Evolutionary conservation across 306 rosid species (phyloP).

Genomic region (Medicago arabica): DNA sequence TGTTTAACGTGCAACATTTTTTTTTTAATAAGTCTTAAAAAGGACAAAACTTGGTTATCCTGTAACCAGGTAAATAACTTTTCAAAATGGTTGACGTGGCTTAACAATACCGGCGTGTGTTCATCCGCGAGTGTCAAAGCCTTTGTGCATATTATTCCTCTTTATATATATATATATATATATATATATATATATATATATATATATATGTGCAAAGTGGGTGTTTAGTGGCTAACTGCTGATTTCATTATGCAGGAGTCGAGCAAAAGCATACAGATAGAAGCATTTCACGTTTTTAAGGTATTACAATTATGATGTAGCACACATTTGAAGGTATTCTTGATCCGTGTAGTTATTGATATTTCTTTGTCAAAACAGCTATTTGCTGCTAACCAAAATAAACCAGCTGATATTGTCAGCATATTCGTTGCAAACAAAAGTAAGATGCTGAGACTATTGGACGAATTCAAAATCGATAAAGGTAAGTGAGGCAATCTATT

Average conservation of each 20-base stretch:
- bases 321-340: constrained; percentile 27
- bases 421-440: constrained; percentile 84
- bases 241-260: constrained; percentile 71
- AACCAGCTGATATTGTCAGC: constrained; percentile 82
- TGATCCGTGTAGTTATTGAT: constrained; percentile 34
- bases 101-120: no score
- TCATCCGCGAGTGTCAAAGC: no score
- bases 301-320: constrained; percentile 46
- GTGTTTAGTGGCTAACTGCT: constrained; percentile 17
- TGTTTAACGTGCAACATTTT: no score
- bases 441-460: constrained; percentile 90
- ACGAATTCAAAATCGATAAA: constrained; percentile 90
- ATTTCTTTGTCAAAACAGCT: constrained; percentile 61
- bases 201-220: not conserved
- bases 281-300: constrained; percentile 98
- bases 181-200: no score
- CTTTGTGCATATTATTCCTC: no score
- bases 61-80: no score
- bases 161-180: no score
- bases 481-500: constrained; percentile 51
- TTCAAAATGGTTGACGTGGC: no score
- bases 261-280: constrained; percentile 97
- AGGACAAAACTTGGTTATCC: no score
- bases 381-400: constrained; percentile 91
- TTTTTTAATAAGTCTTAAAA: no score